These are phyloP conservation scores for Peniophora sp. DNA, from an alignment of 1,284 basidiomycete genomes.

Conservation along the genomic window DNA sequence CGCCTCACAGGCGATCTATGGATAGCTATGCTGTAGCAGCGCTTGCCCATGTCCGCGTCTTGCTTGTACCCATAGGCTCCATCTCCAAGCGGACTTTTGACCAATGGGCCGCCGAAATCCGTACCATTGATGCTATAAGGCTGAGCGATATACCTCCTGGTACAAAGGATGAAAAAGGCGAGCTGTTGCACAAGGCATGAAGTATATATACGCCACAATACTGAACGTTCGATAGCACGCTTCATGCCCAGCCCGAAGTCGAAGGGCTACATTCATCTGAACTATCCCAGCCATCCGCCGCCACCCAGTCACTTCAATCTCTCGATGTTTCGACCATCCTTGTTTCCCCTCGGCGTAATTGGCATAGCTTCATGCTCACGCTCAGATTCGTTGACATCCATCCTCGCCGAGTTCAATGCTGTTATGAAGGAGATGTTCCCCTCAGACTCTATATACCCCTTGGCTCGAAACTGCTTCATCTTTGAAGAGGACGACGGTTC, in stretches of 20 bases:
- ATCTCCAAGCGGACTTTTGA: slow-evolving; percentile 60
- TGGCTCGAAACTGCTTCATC: slow-evolving; percentile 69
- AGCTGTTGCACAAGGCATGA: slow-evolving; percentile 12
- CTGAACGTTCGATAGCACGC: slow-evolving; percentile 37
- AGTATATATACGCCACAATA: background rate
- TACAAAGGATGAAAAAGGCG: slow-evolving; percentile 71
- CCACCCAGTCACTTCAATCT: slow-evolving; percentile 49
- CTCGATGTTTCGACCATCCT: slow-evolving; percentile 66
- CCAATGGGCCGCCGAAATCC: slow-evolving; percentile 61
- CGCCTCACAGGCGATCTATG: slow-evolving; percentile 32
- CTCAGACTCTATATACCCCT: slow-evolving; percentile 60
- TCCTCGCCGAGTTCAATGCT: slow-evolving; percentile 60
- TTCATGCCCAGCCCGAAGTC: slow-evolving; percentile 78
- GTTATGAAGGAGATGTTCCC: slow-evolving; percentile 58
- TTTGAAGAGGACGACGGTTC: slow-evolving; percentile 67
- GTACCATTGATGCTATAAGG: slow-evolving; percentile 61
- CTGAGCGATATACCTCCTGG: slow-evolving; percentile 76
- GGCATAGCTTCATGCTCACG: slow-evolving; percentile 65
- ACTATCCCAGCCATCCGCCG: slow-evolving; percentile 63
- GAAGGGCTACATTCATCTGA: slow-evolving; percentile 66
- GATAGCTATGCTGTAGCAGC: slow-evolving; percentile 68
- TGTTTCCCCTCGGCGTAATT: slow-evolving; percentile 73
- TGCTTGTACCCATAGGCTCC: slow-evolving; percentile 71
- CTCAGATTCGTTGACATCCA: slow-evolving; percentile 46
- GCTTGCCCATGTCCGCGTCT: slow-evolving; percentile 68